Evolutionary conservation across 371 early-diverging fungal species (phyloP).

Genomic region (Mortierella sp.): DNA sequence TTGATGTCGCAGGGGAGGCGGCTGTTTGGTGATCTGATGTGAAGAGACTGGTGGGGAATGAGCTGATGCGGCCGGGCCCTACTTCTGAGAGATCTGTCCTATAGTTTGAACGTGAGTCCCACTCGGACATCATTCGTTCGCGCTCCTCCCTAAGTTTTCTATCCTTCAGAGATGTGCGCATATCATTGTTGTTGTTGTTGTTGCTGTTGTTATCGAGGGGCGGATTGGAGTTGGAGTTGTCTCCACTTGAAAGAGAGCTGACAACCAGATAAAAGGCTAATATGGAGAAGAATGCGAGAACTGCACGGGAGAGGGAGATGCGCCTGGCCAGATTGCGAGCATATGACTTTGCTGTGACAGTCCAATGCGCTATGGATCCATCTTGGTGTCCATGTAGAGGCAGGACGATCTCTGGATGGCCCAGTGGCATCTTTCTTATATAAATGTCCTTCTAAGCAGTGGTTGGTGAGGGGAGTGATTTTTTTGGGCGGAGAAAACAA

Average conservation of each 20-base stretch:
- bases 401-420: constrained; percentile 37
- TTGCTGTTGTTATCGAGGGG: background rate
- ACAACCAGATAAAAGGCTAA: constrained; percentile 28
- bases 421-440: constrained; percentile 20
- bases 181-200: background rate
- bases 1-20: constrained; percentile 12
- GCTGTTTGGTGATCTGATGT: constrained; percentile 12
- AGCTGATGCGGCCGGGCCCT: constrained; percentile 33
- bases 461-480: background rate
- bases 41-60: constrained; percentile 41
- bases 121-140: constrained; percentile 44
- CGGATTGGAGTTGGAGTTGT: background rate
- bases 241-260: background rate
- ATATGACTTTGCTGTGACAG: constrained; percentile 10
- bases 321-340: constrained; percentile 25
- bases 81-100: constrained; percentile 47
- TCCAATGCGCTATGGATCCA: constrained; percentile 15
- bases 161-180: constrained; percentile 16
- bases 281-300: constrained; percentile 26
- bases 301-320: constrained; percentile 20
- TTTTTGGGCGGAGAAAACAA: background rate
- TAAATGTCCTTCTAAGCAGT: background rate
- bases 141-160: constrained; percentile 24
- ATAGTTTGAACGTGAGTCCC: constrained; percentile 52
- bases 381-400: constrained; percentile 38